Evolutionary conservation across 2,329 filamentous ascomycete genomes (phyloP), one percentile per base, ranked within the genome.

Genomic region (Chrysosporium keratinophilum): DNA sequence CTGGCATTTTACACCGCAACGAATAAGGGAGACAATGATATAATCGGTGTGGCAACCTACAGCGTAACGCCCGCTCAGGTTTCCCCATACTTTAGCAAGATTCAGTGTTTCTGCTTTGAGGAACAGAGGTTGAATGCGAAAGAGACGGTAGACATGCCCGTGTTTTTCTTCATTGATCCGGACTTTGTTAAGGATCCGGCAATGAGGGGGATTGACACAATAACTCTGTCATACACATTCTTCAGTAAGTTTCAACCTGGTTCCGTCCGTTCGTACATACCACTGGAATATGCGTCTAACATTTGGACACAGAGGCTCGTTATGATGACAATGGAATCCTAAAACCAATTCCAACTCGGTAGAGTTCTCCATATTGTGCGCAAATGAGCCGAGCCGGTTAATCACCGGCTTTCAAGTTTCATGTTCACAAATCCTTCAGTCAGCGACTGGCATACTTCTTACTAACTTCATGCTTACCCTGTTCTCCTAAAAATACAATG

Each of bases 61-160:
- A 95, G 88, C 65, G 94, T 98, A 31, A 96, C 91, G 2, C 93
- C 93, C 0, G 93, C 82, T 2, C 93, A 98, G 72, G 90, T 95
- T 43, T 91, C 93, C 42, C 90, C 88, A 1, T 98, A 98, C 70
- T 98, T 98, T 67, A 94, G 87, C 80, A 98, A 98, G 79, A 98
- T 98, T 44, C 93, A 98, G 71, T 98, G 93, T 67, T 98, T 98
- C 71, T 98, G 93, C 71, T 98, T 98, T 64, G 93, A 98, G 74
- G 91, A 89, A 69, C 93, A 98, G 77, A 79, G 94, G 57, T 72
- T 98, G 60, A 91, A 93, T 67, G 90, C 90, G 5, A 90, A 91
- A 43, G 94, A 98, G 77, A 93, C 89, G 43, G 93, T 98, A 52
- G 93, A 98, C 69, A 98, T 98, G 94, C 94, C 93, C 0, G 94